phyloP scores from a whole-genome alignment of 2,329 filamentous ascomycete species.

The Fusarium papillatum region DNA sequence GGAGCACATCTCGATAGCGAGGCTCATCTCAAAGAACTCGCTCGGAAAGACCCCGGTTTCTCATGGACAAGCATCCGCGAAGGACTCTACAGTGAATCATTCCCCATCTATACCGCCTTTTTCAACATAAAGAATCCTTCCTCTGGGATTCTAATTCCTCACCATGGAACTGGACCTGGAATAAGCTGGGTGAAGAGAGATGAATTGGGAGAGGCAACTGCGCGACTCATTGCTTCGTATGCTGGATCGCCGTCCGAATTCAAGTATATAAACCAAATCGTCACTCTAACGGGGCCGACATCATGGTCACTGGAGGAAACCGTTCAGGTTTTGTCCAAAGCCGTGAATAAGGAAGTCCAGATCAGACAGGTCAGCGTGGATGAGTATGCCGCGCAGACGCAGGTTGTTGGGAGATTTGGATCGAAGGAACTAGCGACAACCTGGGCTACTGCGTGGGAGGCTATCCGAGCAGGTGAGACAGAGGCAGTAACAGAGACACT shows the following conservation, averaged over 20 bases:
- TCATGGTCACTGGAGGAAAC: slow-evolving; percentile 20
- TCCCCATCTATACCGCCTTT: slow-evolving; percentile 35
- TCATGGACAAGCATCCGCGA: slow-evolving; percentile 34
- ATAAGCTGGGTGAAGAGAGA: slow-evolving; percentile 37
- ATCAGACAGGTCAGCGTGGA: slow-evolving; percentile 29
- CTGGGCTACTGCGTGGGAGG: slow-evolving; percentile 37
- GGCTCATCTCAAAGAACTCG: slow-evolving; percentile 4
- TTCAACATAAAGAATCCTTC: slow-evolving; percentile 15
- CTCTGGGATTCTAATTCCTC: slow-evolving; percentile 7
- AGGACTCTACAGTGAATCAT: slow-evolving; percentile 35
- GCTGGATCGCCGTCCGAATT: background rate
- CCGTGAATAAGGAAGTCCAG: background rate
- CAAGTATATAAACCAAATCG: slow-evolving; percentile 8
- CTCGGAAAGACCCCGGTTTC: background rate
- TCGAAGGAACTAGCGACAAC: slow-evolving; percentile 5
- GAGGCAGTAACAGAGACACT: slow-evolving; percentile 6
- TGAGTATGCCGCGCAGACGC: slow-evolving; percentile 18
- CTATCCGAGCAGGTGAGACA: slow-evolving; percentile 27
- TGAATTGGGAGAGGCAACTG: slow-evolving; percentile 34
- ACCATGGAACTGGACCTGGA: slow-evolving; percentile 23
- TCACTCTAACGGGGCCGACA: slow-evolving; percentile 14
- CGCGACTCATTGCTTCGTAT: slow-evolving; percentile 19
- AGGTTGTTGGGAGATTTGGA: slow-evolving; percentile 21
- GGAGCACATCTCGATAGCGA: slow-evolving; percentile 33
- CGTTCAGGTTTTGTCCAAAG: background rate